These are phyloP conservation scores for Trypanosoma avium DNA, from an alignment of 208 protist genomes.

Conservation along the genomic window DNA sequence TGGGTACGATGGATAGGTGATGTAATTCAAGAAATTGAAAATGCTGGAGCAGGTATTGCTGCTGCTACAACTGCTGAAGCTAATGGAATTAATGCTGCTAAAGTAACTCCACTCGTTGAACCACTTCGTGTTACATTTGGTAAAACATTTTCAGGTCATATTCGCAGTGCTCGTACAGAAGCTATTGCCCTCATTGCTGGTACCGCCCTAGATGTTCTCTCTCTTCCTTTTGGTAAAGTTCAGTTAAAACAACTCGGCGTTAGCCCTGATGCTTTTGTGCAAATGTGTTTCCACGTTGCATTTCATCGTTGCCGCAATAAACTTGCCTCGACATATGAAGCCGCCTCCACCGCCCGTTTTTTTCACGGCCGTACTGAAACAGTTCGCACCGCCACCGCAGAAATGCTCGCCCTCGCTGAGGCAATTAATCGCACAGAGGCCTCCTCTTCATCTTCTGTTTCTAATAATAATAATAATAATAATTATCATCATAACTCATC, in stretches of 20 bases:
- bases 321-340: conserved; percentile 68
- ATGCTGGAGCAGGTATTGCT: neutral
- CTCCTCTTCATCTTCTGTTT: too few species aligned
- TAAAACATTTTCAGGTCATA: conserved; percentile 77
- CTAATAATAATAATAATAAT: too few species aligned
- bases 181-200: conserved; percentile 52
- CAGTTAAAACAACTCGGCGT: conserved; percentile 48
- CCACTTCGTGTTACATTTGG: conserved; percentile 78
- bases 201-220: conserved; percentile 61
- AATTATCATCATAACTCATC: too few species aligned
- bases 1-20: conserved; percentile 85
- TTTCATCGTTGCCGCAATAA: conserved; percentile 71
- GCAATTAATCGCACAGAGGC: conserved; percentile 33
- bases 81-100: conserved; percentile 32
- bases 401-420: conserved; percentile 60
- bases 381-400: conserved; percentile 64
- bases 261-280: conserved; percentile 78
- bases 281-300: conserved; percentile 87
- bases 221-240: conserved; percentile 48
- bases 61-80: conserved; percentile 16
- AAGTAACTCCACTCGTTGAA: conserved; percentile 38
- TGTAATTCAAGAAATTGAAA: conserved; percentile 36
- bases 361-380: conserved; percentile 86
- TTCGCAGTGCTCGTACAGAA: conserved; percentile 74
- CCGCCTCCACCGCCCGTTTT: conserved; percentile 62